A percentile compares a stretch with the other conserved stretches of the same genome.
Evolutionary conservation across 106 monocot species (phyloP).

Genomic region (Allium fistulosum): DNA sequence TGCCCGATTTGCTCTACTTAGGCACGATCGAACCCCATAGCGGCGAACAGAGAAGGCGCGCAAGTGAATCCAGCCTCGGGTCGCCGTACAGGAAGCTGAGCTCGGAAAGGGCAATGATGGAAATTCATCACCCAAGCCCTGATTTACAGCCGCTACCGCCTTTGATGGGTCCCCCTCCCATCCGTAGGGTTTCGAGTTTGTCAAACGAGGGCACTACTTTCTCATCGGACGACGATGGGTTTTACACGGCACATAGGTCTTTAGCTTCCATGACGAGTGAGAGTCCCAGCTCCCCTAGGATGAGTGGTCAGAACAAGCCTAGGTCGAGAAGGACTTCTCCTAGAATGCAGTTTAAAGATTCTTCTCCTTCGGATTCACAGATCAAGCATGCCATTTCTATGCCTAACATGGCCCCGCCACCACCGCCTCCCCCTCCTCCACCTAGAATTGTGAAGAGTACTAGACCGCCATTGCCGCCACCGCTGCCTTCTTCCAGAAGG

Average conservation of each 20-base stretch:
- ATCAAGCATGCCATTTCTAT: slow-evolving; percentile 27
- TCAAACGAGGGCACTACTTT: neutral
- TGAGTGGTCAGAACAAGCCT: slow-evolving; percentile 13
- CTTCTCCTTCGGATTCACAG: slow-evolving; percentile 5
- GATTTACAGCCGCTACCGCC: slow-evolving; percentile 36
- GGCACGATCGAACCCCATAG: slow-evolving; percentile 23
- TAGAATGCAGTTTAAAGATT: slow-evolving; percentile 10
- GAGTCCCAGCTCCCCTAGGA: slow-evolving; percentile 20
- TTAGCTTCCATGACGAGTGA: slow-evolving; percentile 12
- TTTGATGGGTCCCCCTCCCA: slow-evolving; percentile 1
- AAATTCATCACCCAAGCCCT: slow-evolving; percentile 19
- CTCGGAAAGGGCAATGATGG: slow-evolving; percentile 7
- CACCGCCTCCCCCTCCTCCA: slow-evolving; percentile 17
- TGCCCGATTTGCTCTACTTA: slow-evolving; percentile 16
- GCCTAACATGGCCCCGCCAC: slow-evolving; percentile 12
- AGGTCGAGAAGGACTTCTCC: slow-evolving; percentile 29
- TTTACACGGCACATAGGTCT: slow-evolving; percentile 16
- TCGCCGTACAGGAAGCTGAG: slow-evolving; percentile 28
- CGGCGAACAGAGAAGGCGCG: neutral
- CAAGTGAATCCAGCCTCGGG: slow-evolving; percentile 6
- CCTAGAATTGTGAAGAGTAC: neutral
- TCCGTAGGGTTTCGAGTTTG: neutral
- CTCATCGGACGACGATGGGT: slow-evolving; percentile 20
- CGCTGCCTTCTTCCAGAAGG: slow-evolving; percentile 20
- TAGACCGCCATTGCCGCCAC: slow-evolving; percentile 13